Conservation (phyloP, 108 stramenopile genomes). For the Pinguiococcus pyrenoidosus region DNA sequence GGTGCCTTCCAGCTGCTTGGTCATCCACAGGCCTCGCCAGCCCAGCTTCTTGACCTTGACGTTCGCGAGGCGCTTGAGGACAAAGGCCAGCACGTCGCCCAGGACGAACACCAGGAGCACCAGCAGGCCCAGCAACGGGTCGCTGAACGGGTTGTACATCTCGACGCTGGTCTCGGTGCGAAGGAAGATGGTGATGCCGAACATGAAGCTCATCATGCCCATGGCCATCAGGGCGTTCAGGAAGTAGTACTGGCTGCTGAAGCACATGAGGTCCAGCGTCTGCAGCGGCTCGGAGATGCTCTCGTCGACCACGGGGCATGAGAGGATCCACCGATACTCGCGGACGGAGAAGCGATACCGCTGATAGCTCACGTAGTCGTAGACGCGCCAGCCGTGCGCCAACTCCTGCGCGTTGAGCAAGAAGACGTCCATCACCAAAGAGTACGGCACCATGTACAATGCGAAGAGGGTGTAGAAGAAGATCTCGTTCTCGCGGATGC, state of each 20-base stretch:
- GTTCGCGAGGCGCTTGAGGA: constrained; percentile 35
- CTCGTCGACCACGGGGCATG: constrained; percentile 46
- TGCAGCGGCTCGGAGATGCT: constrained; percentile 53
- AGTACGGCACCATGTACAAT: constrained; percentile 29
- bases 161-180: too few relatives aligned
- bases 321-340: constrained; percentile 57
- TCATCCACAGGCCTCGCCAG: constrained; percentile 61
- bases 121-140: constrained; percentile 54
- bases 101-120: constrained; percentile 37
- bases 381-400: constrained; percentile 64
- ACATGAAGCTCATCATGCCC: constrained; percentile 49
- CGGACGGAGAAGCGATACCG: constrained; percentile 58
- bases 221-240: constrained; percentile 48
- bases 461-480: constrained; percentile 63
- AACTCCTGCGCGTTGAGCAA: constrained; percentile 66
- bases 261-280: constrained; percentile 60
- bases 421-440: constrained; percentile 49
- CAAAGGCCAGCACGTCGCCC: constrained; percentile 35
- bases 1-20: constrained; percentile 51
- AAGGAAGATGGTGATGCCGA: constrained; percentile 56
- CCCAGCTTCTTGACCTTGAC: constrained; percentile 40
- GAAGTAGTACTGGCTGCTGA: constrained; percentile 65
- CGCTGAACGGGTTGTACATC: constrained; percentile 61
- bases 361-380: constrained; percentile 70
- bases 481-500: constrained; percentile 56